These are phyloP conservation scores for Patellifolia procumbens DNA, from an alignment of 179 eudicot species.

Conservation along the genomic window DNA sequence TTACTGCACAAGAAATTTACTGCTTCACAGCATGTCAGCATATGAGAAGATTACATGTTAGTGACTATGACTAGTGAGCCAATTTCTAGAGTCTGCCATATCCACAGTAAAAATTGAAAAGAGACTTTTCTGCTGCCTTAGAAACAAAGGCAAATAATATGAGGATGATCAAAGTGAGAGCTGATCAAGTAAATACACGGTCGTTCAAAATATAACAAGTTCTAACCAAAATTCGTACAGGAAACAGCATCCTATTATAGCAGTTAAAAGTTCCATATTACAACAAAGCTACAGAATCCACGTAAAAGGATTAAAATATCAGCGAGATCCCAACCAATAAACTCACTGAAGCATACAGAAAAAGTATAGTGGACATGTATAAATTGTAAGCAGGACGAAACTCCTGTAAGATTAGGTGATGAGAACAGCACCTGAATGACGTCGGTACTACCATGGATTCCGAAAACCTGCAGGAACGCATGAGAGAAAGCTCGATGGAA, in stretches of 20 bases:
- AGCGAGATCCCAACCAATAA: background rate
- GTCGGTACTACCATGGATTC: conserved; percentile 25
- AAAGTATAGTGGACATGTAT: background rate
- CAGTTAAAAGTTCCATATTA: background rate
- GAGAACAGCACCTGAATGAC: conserved; percentile 17
- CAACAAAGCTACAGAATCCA: background rate
- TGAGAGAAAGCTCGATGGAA: conserved; percentile 30
- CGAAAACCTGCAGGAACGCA: conserved; percentile 23
- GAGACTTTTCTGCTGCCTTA: background rate
- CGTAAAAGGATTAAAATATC: too few species aligned
- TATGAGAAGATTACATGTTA: background rate
- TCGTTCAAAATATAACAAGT: background rate
- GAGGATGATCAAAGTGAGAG: background rate
- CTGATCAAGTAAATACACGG: background rate
- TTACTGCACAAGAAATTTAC: background rate
- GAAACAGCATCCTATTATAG: background rate
- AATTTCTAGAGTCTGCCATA: background rate
- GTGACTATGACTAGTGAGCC: too few species aligned
- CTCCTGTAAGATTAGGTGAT: background rate
- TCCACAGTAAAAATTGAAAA: background rate
- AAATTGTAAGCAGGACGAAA: background rate
- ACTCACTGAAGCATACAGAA: background rate
- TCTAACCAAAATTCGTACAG: background rate
- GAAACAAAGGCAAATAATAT: background rate
- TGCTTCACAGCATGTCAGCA: background rate